Percentiles rank a stretch among this genome's conserved stretches.
Conservation (phyloP, 495 filamentous ascomycete species). For the Xylaria castorea region DNA sequence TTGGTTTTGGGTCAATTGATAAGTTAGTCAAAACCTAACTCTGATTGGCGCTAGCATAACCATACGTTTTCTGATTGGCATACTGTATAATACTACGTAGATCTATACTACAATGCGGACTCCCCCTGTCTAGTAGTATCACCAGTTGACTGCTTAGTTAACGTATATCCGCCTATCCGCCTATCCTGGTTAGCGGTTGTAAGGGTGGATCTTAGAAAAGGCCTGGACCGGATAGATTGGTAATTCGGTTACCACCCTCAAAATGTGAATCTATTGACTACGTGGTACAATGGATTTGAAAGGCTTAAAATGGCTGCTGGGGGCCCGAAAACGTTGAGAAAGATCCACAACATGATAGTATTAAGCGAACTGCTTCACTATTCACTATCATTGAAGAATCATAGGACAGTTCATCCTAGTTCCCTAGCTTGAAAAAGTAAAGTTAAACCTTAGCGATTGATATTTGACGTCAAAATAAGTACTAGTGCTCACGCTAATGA, state of each 20-base stretch:
- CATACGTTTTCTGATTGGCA: not conserved
- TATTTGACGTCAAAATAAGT: not conserved
- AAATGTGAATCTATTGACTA: not conserved
- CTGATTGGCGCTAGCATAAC: not conserved
- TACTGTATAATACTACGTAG: not conserved
- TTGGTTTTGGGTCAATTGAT: not conserved
- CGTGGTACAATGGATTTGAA: not conserved
- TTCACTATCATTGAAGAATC: not conserved
- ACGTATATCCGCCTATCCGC: not conserved
- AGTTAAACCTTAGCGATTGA: not conserved
- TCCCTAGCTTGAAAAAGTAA: not conserved
- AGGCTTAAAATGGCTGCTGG: not conserved
- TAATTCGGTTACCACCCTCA: not conserved
- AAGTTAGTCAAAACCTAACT: not conserved
- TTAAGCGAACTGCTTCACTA: not conserved
- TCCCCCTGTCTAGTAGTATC: not conserved
- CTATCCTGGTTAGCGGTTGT: not conserved
- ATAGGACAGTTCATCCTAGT: not conserved
- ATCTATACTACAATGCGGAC: not conserved
- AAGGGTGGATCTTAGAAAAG: not conserved
- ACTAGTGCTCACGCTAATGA: constrained; percentile 10
- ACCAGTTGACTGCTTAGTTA: not conserved
- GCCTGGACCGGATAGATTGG: not conserved
- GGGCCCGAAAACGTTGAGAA: not conserved
- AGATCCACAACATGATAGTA: not conserved